phyloP scores from a whole-genome alignment of 2,329 filamentous ascomycete species.

The Colletotrichum tropicicola region DNA sequence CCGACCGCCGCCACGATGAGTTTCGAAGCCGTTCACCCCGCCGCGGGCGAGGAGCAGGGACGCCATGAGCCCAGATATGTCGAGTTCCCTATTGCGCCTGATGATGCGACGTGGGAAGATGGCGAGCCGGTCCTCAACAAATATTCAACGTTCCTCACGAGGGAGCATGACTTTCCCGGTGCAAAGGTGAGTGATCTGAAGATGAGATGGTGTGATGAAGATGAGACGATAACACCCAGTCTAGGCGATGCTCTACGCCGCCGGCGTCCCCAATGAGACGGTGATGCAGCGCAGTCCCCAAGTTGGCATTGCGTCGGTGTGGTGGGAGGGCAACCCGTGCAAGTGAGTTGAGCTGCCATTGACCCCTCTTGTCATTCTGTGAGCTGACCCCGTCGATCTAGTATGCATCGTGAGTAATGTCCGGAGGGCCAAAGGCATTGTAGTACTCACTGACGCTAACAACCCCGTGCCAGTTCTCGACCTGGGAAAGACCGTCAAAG shows the following conservation, averaged over 20 bases:
- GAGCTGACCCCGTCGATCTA: conserved; percentile 24
- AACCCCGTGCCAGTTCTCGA: conserved; percentile 73
- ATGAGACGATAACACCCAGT: neutral
- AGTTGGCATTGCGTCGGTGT: conserved; percentile 89
- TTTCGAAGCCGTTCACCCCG: neutral
- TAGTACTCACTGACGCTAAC: neutral
- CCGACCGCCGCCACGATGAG: neutral
- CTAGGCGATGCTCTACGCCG: conserved; percentile 93
- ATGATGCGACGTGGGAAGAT: conserved; percentile 15
- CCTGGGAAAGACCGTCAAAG: conserved; percentile 87
- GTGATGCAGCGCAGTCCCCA: conserved; percentile 92
- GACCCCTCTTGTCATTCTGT: neutral
- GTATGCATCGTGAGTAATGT: conserved; percentile 49
- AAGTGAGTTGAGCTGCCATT: conserved; percentile 67
- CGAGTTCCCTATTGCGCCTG: neutral
- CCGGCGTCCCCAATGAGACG: conserved; percentile 83
- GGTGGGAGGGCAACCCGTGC: conserved; percentile 98
- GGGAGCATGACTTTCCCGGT: conserved; percentile 13
- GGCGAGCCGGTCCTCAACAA: conserved; percentile 12
- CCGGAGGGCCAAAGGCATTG: neutral
- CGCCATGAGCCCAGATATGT: conserved; percentile 8
- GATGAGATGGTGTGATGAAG: too few species aligned
- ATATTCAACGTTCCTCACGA: neutral
- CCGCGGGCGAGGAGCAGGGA: conserved; percentile 5
- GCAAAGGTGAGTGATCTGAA: neutral